phyloP scores from a whole-genome alignment of 1,284 basidiomycete genomes.

The Tylopilus orsonianus region DNA sequence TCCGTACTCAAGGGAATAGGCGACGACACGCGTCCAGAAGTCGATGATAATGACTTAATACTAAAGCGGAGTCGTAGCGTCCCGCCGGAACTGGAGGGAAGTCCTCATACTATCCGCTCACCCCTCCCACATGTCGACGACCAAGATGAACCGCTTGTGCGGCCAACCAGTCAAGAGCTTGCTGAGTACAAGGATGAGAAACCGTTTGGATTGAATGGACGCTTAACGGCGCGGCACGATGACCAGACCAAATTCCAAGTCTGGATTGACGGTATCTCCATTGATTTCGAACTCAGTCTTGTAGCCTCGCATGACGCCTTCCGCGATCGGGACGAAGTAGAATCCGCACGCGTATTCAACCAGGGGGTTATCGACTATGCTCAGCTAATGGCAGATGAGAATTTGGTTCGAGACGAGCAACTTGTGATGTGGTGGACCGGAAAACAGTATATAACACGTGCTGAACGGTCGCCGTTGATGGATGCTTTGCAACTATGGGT shows the following conservation, averaged over 20 bases:
- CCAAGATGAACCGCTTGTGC: constrained; percentile 22
- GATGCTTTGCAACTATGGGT: constrained; percentile 59
- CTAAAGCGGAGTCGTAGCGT: constrained; percentile 52
- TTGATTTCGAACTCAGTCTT: constrained; percentile 65
- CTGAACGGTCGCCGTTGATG: constrained; percentile 66
- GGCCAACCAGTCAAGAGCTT: not conserved
- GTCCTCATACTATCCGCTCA: constrained; percentile 35
- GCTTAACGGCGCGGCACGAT: constrained; percentile 47
- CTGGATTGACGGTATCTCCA: constrained; percentile 51
- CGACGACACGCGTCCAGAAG: constrained; percentile 20
- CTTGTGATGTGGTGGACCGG: constrained; percentile 68
- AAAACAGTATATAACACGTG: constrained; percentile 63
- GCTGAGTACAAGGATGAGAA: constrained; percentile 9
- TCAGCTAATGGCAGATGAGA: constrained; percentile 55
- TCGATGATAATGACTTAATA: constrained; percentile 28
- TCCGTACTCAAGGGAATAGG: constrained; percentile 22
- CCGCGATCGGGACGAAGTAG: constrained; percentile 46
- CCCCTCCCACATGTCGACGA: constrained; percentile 37
- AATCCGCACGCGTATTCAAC: constrained; percentile 54
- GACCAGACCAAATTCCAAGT: constrained; percentile 58
- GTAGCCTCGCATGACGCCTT: constrained; percentile 37
- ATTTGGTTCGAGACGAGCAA: constrained; percentile 51
- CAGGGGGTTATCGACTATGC: constrained; percentile 54
- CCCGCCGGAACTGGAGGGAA: constrained; percentile 50
- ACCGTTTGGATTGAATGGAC: constrained; percentile 50